phyloP scores from a whole-genome alignment of 768 basidiomycete species.

The Cubamyces lactineus region DNA sequence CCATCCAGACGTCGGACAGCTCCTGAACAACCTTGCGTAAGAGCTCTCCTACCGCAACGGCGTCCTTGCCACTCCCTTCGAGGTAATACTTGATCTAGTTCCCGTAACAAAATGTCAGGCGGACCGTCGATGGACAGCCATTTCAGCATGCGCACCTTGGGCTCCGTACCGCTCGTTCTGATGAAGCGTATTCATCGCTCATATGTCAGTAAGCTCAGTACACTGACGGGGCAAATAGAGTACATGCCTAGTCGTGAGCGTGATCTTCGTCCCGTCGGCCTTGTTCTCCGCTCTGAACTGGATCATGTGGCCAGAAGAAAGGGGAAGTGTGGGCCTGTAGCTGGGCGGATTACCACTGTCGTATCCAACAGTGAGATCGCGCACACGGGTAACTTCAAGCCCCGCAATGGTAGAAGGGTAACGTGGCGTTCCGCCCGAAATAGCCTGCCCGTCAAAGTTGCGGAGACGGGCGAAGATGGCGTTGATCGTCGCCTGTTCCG shows the following conservation, averaged over 20 bases:
- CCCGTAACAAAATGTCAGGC: neutral
- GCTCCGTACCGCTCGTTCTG: slow-evolving; percentile 89
- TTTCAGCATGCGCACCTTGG: slow-evolving; percentile 58
- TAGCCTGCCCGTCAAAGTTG: slow-evolving; percentile 48
- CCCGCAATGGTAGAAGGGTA: slow-evolving; percentile 69
- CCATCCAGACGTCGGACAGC: slow-evolving; percentile 69
- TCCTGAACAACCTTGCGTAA: slow-evolving; percentile 63
- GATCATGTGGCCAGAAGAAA: slow-evolving; percentile 86
- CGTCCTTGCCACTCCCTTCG: slow-evolving; percentile 70
- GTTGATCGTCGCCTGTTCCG: slow-evolving; percentile 65
- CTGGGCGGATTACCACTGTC: slow-evolving; percentile 75
- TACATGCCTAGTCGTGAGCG: slow-evolving; percentile 69
- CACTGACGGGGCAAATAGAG: neutral
- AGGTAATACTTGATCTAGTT: slow-evolving; percentile 82
- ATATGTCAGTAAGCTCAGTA: neutral
- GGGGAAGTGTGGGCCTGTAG: slow-evolving; percentile 61
- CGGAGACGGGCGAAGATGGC: slow-evolving; percentile 71
- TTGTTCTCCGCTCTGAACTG: slow-evolving; percentile 64
- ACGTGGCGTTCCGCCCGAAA: slow-evolving; percentile 33
- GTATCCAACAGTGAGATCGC: slow-evolving; percentile 79
- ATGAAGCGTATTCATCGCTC: neutral
- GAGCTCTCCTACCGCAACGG: slow-evolving; percentile 46
- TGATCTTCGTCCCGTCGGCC: slow-evolving; percentile 50
- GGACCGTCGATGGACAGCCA: slow-evolving; percentile 19
- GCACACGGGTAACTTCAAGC: slow-evolving; percentile 59